Evolutionary conservation across 352 stramenopile species (phyloP), one percentile per base, ranked within the genome.

Genomic region (Phytophthora aleatoria): DNA sequence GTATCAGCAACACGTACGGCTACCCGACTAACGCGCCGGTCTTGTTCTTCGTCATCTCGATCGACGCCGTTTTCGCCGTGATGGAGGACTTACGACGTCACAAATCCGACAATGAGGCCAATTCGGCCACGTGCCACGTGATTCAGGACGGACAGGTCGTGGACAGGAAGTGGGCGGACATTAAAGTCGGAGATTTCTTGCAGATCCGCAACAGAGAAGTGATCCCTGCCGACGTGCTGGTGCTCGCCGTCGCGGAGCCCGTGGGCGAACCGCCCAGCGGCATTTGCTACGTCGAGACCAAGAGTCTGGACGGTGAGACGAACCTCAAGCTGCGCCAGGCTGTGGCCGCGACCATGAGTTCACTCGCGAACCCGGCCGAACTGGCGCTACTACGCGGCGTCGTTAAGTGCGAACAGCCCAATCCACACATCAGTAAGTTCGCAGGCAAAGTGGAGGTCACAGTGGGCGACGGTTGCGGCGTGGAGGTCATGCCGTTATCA

Each of bases 201-300:
- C 77, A 90, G 62, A 83, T 93, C 35, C 66, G 68, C 11, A 96
- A 96, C 61, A 77, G 89, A 48, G 87, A 97, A 64, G 71, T 90
- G 7, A 90, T 96, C 43, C 90, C 89, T 0, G 89, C 87, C 0
- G 90, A 97, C 45, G 65, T 97, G 42, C 65, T 97, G 4, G 85
- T 97, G 49, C 74, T 97, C 2, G 76, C 79, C 0, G 83, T 94
- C 2, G 74, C 80, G 1, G 89, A 97, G 69, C 84, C 87, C 2
- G 77, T 89, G 0, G 71, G 76, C 0, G 71, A 90, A 61, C 75
- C 79, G 6, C 83, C 89, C 0, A 94, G 82, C 41, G 89, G 89
- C 27, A 90, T 93, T 38, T 95, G 86, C 71, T 97, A 95, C 61
- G 87, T 97, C 5, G 88, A 97, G 70, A 98, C 92, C 54, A 95